Conservation (phyloP, 306 rosid species). For the Trifolium dubium region DNA sequence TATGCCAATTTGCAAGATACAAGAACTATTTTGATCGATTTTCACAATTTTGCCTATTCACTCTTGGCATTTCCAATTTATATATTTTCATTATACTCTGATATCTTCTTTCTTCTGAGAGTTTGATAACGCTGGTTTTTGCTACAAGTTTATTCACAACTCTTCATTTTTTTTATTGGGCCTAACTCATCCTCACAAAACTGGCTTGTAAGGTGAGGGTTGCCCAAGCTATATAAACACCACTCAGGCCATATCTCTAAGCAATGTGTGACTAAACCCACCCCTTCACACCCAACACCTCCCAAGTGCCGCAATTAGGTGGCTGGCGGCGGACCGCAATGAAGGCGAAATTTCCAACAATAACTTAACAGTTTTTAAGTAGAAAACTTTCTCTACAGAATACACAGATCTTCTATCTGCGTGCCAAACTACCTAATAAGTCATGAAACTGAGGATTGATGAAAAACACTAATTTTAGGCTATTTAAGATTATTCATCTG, state of each 20-base stretch:
- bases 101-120: constrained; percentile 7
- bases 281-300: no score
- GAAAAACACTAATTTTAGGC: neutral
- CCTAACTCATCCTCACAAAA: no score
- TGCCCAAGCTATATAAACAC: no score
- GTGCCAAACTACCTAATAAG: no score
- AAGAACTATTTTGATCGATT: neutral
- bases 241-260: no score
- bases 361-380: neutral
- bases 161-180: no score
- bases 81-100: constrained; percentile 23
- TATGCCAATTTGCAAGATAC: neutral
- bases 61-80: neutral
- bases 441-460: neutral
- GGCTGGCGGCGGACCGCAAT: no score
- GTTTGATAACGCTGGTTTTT: neutral
- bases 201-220: no score
- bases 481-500: constrained; percentile 21
- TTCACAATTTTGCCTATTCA: neutral
- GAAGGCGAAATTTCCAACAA: no score
- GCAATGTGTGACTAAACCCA: no score
- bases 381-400: neutral
- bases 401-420: no score
- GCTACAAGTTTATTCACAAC: constrained; percentile 17
- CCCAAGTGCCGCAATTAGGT: no score